Evolutionary conservation across 2,329 filamentous ascomycete genomes (phyloP).

Genomic region (Leptographium procerum): DNA sequence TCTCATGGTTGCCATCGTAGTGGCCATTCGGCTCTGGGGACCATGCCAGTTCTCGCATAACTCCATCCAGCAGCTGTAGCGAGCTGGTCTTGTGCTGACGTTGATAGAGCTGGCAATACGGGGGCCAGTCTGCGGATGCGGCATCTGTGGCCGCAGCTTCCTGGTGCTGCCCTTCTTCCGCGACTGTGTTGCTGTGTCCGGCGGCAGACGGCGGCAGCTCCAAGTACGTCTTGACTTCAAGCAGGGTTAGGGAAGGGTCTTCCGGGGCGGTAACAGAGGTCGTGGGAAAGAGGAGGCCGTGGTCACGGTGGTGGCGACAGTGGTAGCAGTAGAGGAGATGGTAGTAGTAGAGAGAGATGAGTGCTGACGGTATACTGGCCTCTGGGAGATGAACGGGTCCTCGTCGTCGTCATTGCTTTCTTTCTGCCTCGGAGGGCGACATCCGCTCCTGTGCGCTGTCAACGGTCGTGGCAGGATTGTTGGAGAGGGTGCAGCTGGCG

Average conservation of each 20-base stretch:
- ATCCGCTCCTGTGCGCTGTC: not conserved
- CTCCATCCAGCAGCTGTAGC: not conserved
- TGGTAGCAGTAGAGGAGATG: not conserved
- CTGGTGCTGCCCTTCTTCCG: too few species aligned
- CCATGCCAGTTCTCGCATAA: not conserved
- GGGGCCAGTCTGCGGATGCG: not conserved
- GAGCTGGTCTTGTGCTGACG: not conserved
- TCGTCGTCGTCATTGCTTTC: not conserved
- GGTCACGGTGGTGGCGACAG: not conserved
- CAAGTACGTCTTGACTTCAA: not conserved
- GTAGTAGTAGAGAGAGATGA: not conserved
- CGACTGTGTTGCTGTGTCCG: not conserved
- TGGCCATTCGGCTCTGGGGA: not conserved
- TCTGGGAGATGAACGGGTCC: not conserved
- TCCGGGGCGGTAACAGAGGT: not conserved
- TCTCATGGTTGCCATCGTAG: not conserved
- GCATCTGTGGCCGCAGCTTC: not conserved
- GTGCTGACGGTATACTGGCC: not conserved
- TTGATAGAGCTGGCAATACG: not conserved
- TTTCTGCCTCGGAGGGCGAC: not conserved
- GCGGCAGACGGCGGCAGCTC: not conserved
- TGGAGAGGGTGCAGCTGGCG: not conserved
- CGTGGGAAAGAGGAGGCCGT: not conserved
- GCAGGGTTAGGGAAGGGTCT: not conserved
- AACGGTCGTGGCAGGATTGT: not conserved